phyloP scores from a whole-genome alignment of 1,284 basidiomycete genomes.

The Cronartium quercuum region DNA sequence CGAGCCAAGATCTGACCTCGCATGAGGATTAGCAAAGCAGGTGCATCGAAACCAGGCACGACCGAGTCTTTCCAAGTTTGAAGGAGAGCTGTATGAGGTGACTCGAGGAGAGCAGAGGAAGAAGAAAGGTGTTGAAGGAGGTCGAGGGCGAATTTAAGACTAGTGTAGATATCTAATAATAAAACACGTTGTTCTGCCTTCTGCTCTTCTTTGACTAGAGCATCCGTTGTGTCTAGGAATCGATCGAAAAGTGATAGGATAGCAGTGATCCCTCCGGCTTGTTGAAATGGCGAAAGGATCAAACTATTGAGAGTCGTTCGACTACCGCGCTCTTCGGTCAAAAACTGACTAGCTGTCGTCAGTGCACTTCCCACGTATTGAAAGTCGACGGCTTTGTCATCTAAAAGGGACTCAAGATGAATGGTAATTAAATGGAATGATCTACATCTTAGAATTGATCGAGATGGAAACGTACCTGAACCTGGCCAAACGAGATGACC shows the following conservation, averaged over 20 bases:
- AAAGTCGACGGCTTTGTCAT: constrained; percentile 46
- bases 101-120: constrained; percentile 73
- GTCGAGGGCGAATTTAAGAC: constrained; percentile 72
- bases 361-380: constrained; percentile 62
- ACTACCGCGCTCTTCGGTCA: constrained; percentile 61
- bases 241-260: constrained; percentile 60
- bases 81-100: constrained; percentile 69
- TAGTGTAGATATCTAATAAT: constrained; percentile 65
- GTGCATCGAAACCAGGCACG: constrained; percentile 64
- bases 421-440: constrained; percentile 4
- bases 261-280: constrained; percentile 64
- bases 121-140: constrained; percentile 71
- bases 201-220: constrained; percentile 37
- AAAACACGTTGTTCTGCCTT: constrained; percentile 41
- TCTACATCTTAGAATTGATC: too few relatives aligned
- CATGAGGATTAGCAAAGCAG: constrained; percentile 75
- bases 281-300: constrained; percentile 68
- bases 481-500: constrained; percentile 62
- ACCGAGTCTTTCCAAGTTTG: constrained; percentile 69
- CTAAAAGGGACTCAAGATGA: constrained; percentile 48
- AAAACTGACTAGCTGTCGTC: constrained; percentile 63
- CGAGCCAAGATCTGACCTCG: constrained; percentile 67
- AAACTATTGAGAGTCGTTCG: constrained; percentile 68
- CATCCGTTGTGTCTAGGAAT: constrained; percentile 51
- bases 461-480: constrained; percentile 53